Conservation (phyloP, 1,284 basidiomycete genomes). For the Cystobasidiaceae sp. region DNA sequence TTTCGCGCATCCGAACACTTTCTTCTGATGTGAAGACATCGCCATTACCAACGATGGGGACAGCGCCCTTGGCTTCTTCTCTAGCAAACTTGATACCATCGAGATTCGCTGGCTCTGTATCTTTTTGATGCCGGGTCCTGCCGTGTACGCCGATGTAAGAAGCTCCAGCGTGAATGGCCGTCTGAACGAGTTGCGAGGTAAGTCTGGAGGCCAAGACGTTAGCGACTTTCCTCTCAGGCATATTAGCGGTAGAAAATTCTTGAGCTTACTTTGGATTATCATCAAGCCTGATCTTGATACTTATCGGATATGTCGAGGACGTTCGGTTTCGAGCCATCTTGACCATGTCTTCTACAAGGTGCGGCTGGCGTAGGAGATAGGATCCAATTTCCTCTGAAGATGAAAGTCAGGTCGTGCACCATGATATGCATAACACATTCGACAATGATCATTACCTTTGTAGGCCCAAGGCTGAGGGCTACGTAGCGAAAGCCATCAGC, state of each 20-base stretch:
- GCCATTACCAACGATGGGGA: constrained; percentile 57
- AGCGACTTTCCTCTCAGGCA: no score
- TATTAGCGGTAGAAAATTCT: no score
- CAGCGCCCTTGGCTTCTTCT: constrained; percentile 51
- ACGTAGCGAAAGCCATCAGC: background rate
- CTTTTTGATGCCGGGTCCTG: constrained; percentile 54
- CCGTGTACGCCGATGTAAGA: constrained; percentile 57
- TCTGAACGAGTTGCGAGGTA: constrained; percentile 54
- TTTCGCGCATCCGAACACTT: constrained; percentile 49
- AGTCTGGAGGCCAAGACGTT: no score
- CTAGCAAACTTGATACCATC: constrained; percentile 54
- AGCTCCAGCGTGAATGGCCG: constrained; percentile 50
- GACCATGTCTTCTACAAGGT: constrained; percentile 56
- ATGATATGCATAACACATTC: background rate
- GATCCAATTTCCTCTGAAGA: constrained; percentile 54
- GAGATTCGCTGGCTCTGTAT: constrained; percentile 53
- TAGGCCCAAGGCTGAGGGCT: constrained; percentile 45
- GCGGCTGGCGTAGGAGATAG: constrained; percentile 56
- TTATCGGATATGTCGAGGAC: constrained; percentile 55
- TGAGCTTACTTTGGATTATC: constrained; percentile 50
- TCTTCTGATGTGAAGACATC: constrained; percentile 55
- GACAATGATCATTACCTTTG: constrained; percentile 16
- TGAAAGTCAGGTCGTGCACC: background rate
- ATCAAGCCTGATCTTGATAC: constrained; percentile 59
- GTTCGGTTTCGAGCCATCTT: constrained; percentile 53